A percentile compares a stretch with the other conserved stretches of the same genome.
Evolutionary conservation across 768 basidiomycete species (phyloP).

Genomic region (Trametes coccinea): DNA sequence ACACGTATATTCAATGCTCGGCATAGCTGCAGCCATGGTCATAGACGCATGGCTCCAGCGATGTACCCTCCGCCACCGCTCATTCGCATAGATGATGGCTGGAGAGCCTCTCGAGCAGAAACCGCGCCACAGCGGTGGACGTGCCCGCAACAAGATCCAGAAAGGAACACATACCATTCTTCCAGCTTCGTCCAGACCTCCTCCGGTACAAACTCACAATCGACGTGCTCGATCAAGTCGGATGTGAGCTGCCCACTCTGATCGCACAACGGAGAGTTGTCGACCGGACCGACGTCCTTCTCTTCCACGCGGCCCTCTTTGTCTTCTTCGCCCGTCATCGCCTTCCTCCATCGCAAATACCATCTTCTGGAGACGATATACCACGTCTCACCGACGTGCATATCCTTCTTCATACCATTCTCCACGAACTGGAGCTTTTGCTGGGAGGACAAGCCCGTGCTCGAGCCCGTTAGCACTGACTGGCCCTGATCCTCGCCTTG

Average conservation of each 20-base stretch:
- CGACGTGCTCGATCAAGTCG: conserved; percentile 56
- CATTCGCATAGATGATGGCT: not conserved
- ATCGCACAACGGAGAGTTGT: conserved; percentile 64
- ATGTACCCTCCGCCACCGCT: not conserved
- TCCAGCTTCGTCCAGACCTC: conserved; percentile 69
- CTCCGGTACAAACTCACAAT: conserved; percentile 76
- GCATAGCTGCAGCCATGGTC: no score
- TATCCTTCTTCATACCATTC: conserved; percentile 43
- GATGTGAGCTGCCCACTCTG: conserved; percentile 42
- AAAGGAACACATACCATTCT: conserved; percentile 56
- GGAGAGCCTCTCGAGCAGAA: not conserved
- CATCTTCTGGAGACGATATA: conserved; percentile 70
- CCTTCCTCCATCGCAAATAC: conserved; percentile 76
- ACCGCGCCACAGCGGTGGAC: not conserved
- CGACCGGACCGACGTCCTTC: conserved; percentile 68
- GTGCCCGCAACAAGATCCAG: not conserved
- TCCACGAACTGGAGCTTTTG: conserved; percentile 57
- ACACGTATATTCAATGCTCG: no score
- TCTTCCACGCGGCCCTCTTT: conserved; percentile 67
- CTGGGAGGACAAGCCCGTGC: conserved; percentile 32
- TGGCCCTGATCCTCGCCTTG: conserved; percentile 32
- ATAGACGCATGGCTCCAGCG: no score
- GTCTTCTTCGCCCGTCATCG: conserved; percentile 66
- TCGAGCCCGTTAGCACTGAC: conserved; percentile 16
- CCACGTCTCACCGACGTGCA: conserved; percentile 75